Percentiles rank a stretch among this genome's conserved stretches.
phyloP scores from a whole-genome alignment of 148 eudicot genomes.

The Fagopyrum esculentum region DNA sequence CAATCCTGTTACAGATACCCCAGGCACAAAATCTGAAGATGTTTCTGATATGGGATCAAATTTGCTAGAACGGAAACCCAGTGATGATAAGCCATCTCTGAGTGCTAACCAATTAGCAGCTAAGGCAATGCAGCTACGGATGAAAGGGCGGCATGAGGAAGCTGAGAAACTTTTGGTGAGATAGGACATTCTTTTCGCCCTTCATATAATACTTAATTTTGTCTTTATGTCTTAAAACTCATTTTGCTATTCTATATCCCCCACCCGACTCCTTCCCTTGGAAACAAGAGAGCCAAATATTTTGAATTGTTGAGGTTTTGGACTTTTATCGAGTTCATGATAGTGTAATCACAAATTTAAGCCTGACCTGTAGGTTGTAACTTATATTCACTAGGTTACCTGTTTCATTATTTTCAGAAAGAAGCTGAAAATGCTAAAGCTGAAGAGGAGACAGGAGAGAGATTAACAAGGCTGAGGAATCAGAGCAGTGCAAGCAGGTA shows the following conservation, averaged over 20 bases:
- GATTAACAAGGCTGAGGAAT: slow-evolving; percentile 31
- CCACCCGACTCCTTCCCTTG: background rate
- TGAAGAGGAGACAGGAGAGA: slow-evolving; percentile 30
- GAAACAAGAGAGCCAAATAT: background rate
- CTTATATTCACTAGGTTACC: slow-evolving; percentile 11
- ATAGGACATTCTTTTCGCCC: background rate
- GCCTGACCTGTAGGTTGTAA: background rate
- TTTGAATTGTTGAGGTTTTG: background rate
- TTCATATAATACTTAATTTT: background rate
- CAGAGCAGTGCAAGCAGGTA: slow-evolving; percentile 72
- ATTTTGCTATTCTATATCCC: background rate
- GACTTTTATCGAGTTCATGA: background rate
- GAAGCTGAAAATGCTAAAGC: slow-evolving; percentile 49
- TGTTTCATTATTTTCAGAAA: slow-evolving; percentile 37
- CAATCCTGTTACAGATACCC: slow-evolving; percentile 20
- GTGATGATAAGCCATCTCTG: slow-evolving; percentile 40
- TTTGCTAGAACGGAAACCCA: slow-evolving; percentile 19
- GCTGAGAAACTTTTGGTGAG: slow-evolving; percentile 79
- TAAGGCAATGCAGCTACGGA: slow-evolving; percentile 83
- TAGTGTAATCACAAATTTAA: background rate
- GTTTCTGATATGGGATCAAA: slow-evolving; percentile 21
- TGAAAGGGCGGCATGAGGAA: slow-evolving; percentile 90
- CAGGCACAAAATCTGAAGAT: slow-evolving; percentile 24
- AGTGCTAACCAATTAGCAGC: slow-evolving; percentile 94
- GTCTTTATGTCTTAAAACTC: background rate